Base-by-base conservation (phyloP, 768 basidiomycete genomes). In the Pisolithus orientalis region DNA sequence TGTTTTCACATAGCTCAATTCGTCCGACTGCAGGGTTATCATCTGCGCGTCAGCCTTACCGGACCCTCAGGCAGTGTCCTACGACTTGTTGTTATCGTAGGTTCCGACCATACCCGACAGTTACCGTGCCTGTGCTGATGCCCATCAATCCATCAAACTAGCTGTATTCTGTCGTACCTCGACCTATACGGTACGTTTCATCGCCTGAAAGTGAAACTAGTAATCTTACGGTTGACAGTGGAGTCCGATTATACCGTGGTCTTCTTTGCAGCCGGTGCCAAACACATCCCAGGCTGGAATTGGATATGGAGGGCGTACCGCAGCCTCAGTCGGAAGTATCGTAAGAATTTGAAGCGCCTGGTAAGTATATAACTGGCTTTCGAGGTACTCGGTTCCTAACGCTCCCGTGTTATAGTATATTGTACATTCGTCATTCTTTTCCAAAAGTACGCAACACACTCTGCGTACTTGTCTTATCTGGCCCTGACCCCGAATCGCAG, bases 231-330 rank as follows among this genome's bases (percentile, higher is more conserved):
- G 45, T n/a, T 42, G 34, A 17, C 57, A 92, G 91, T 92, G 54
- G 90, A 93, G 65, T 84, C 87, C 28, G 91, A 94, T 69, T 94
- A 94, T 60, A 86, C 87, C 3, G 83, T 93, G 21, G 80, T 92
- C 4, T 91, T 92, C 68, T 87, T 94, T 57, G 88, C 90, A 27
- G 86, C 90, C 1, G 91, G 89, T 25, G 80, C 80, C 6, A 75
- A 72, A 55, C 74, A 91, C 68, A 78, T 82, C 2, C 91, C 91
- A 5, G 78, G 79, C 25, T 92, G 89, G 89, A 88, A 84, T 57
- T 94, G 91, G 91, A 79, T 94, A 9, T 93, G 90, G 90, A 91
- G 88, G 62, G 87, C 89, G 0, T 92, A 92, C 65, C 77, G 89
- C 24, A 85, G 85, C 61, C 71, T 87, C 43, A 89, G 77, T 63